Base-by-base conservation (phyloP, 345 rosid species). In the Syzygium oleosum region DNA sequence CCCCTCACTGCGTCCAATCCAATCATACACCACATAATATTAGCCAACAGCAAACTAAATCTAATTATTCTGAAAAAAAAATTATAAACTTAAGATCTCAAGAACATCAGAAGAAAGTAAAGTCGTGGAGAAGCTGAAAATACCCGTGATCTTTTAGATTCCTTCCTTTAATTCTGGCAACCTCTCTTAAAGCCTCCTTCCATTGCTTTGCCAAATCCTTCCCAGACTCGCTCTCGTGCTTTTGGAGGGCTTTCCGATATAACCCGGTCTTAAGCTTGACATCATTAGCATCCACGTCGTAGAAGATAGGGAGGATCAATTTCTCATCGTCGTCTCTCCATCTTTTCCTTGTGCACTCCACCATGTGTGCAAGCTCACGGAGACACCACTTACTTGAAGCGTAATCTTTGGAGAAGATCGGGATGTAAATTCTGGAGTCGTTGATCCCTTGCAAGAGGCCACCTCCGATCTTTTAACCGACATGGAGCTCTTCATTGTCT, bases 311-410 rank as follows among this genome's bases (percentile, higher is more conserved):
- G 27, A 56, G 61, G 5, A 56, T 22, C 27, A 56, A 11, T 56
- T 56, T 56, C 61, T 56, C 61, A 22, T 56, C 5, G 4, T 56
- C 21, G 9, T 22, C 61, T 56, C 61, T 56, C 12, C 5, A 15
- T 38, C 46, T 43, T 43, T 43, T 43, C 46, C 46, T 43, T 43
- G 46, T 43, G 46, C 19, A 2, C 51, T 53, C 27, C 23, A 53
- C 2, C 15, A 54, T 54, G 43, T 8, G 25, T 15, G 6, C 73
- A 4, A 85, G 68, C 73, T 85, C 86, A 29, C 27, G 43, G n/a
- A 85, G 86, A 2, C 86, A 85, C 86, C 86, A 85, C n/a, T 85
- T 85, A 53, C 86, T 85, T 6, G 68, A 34, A 31, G 86, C 73
- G 2, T 85, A 85, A 3, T 85, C 6, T 23, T 11, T 25, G 6